Base-by-base conservation (phyloP, 2,329 filamentous ascomycete species). In the Arthrobotrys musiformis region DNA sequence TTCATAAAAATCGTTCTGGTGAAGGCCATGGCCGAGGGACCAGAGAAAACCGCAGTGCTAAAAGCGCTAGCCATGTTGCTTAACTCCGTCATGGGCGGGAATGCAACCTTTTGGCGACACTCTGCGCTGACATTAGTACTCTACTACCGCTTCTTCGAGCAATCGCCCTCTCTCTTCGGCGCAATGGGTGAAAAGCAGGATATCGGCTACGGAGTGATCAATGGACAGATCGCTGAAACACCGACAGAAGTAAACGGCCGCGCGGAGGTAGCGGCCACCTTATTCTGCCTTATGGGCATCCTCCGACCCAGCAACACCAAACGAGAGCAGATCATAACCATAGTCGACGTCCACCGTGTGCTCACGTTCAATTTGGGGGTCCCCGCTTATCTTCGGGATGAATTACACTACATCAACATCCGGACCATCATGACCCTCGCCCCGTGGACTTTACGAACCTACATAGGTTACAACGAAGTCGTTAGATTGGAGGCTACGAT, bases 351-450 rank as follows among this genome's bases (percentile, higher is more conserved):
- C 15, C 33, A 50, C 6, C 13, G 40, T 7, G 37, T 30, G 7
- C 33, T 77, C 6, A 52, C 46, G 35, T 19, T 28, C 8, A 77
- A 77, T 15, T 40, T 77, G n/a, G 17, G 7, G 17, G 73, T 77
- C 8, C 73, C 73, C 3, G 19, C 42, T 0, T 66, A 70, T 35
- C 58, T 77, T 19, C 73, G 73, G 2, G 54, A 70, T 19, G 66
- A 70, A 33, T 60, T 77, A 6, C 73, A 77, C 37, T 77, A 77
- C 52, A 70, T 77, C 73, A 77, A 77, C 42, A 28, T 77, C 24
- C 66, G 73, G 1, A 70, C 73, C 0, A 67, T 77, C 30, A 77
- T 77, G 73, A 70, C 66, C 8, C 46, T 77, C 15, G 73, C 73
- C 3, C 66, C 73, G 0, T 77, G 73, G 73, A 61, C 60, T 13